Conservation (phyloP, 208 protist species). For the Acanthamoeba pearcei region DNA sequence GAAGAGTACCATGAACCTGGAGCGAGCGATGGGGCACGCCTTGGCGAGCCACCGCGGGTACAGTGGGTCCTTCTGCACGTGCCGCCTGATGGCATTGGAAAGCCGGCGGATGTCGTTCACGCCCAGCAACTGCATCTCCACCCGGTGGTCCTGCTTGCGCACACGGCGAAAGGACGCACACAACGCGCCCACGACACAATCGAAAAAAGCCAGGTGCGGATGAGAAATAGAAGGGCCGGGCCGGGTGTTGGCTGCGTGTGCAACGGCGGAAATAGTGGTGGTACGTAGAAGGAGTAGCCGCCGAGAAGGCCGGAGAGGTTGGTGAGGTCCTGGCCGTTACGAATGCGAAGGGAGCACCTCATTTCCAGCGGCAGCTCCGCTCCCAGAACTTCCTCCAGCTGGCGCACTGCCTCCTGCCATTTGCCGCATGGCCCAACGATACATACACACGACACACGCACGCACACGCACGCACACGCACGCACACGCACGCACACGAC, state of each 20-base stretch:
- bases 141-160: background rate
- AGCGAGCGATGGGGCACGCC: conserved; percentile 48
- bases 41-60: conserved; percentile 18
- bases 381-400: background rate
- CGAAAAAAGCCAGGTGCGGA: no score
- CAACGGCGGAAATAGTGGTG: background rate
- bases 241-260: no score
- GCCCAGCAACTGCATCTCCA: background rate
- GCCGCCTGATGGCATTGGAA: background rate
- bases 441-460: no score
- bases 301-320: background rate
- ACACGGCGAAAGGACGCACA: background rate
- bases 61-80: background rate
- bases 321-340: conserved; percentile 18
- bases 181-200: background rate
- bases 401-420: background rate
- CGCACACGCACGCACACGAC: no score
- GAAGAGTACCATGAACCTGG: background rate
- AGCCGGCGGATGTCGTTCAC: background rate
- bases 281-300: conserved; percentile 69
- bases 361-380: conserved; percentile 2
- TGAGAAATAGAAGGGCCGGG: no score
- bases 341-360: conserved; percentile 56
- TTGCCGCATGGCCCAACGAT: background rate
- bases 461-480: no score